These are phyloP conservation scores for Bipolaris victoriae DNA, from an alignment of 2,329 filamentous ascomycete genomes.

Conservation along the genomic window DNA sequence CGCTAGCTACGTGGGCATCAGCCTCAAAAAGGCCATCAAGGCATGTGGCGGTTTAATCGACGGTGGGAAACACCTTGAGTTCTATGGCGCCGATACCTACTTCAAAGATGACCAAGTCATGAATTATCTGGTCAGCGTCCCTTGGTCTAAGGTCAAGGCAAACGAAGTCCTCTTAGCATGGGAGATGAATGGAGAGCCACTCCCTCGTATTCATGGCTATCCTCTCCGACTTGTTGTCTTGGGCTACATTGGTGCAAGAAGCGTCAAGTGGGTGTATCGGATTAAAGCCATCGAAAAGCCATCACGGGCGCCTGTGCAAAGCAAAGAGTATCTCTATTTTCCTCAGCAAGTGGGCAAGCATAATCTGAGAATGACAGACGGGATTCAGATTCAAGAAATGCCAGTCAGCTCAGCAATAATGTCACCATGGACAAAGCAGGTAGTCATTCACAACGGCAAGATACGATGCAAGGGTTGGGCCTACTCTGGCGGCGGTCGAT, in stretches of 20 bases:
- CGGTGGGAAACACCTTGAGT: slow-evolving; percentile 67
- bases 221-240: slow-evolving; percentile 68
- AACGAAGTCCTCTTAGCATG: slow-evolving; percentile 72
- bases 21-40: slow-evolving; percentile 73
- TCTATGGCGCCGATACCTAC: slow-evolving; percentile 74
- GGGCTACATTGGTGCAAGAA: slow-evolving; percentile 70
- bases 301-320: slow-evolving; percentile 66
- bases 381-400: slow-evolving; percentile 74
- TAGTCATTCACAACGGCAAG: slow-evolving; percentile 64
- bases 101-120: slow-evolving; percentile 71
- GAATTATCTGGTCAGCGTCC: slow-evolving; percentile 72
- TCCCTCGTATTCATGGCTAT: slow-evolving; percentile 70
- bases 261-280: slow-evolving; percentile 67
- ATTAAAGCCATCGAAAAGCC: slow-evolving; percentile 66
- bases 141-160: slow-evolving; percentile 69
- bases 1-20: slow-evolving; percentile 67
- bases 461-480: slow-evolving; percentile 61
- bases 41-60: slow-evolving; percentile 63
- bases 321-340: slow-evolving; percentile 71
- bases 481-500: slow-evolving; percentile 50
- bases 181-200: slow-evolving; percentile 72
- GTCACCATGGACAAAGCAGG: slow-evolving; percentile 64
- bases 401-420: slow-evolving; percentile 72
- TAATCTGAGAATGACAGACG: slow-evolving; percentile 64
- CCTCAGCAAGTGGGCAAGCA: slow-evolving; percentile 72